Conservation (phyloP, 2,329 filamentous ascomycete species). For the Endothia cerciana region DNA sequence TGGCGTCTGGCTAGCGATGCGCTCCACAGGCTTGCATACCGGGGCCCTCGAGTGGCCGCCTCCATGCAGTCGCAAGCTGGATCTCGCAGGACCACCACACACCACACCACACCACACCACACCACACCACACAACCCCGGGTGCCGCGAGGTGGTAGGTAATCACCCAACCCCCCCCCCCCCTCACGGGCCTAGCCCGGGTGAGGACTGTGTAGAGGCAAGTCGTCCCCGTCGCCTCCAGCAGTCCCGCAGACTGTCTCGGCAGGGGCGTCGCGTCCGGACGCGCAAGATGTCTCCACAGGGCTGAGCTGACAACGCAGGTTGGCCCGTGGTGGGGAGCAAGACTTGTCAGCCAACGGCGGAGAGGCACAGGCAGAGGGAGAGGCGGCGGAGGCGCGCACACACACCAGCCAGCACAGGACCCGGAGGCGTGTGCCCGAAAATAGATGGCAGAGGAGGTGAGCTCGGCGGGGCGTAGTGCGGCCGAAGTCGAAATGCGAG, state of each 20-base stretch:
- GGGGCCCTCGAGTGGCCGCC: background rate
- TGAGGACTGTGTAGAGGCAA: conserved; percentile 1
- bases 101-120: background rate
- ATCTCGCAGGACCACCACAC: background rate
- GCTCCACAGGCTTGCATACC: background rate
- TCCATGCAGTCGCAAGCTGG: background rate
- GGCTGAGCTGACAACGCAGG: background rate
- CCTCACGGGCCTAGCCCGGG: background rate
- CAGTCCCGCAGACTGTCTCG: background rate
- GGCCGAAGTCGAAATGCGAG: background rate
- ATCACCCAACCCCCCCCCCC: background rate
- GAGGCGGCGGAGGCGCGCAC: background rate
- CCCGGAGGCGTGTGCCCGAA: background rate
- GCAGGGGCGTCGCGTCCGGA: conserved; percentile 1
- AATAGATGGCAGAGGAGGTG: background rate
- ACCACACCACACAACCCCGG: background rate
- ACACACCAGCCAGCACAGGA: background rate
- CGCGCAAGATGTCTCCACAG: conserved; percentile 11
- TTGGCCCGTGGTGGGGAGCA: background rate
- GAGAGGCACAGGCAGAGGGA: background rate
- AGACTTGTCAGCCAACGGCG: background rate
- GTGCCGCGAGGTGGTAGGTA: background rate
- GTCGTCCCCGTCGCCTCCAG: background rate
- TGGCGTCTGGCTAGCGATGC: background rate
- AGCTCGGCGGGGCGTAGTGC: background rate